Conservation (phyloP, 768 basidiomycete species). For the Vararia minispora region DNA sequence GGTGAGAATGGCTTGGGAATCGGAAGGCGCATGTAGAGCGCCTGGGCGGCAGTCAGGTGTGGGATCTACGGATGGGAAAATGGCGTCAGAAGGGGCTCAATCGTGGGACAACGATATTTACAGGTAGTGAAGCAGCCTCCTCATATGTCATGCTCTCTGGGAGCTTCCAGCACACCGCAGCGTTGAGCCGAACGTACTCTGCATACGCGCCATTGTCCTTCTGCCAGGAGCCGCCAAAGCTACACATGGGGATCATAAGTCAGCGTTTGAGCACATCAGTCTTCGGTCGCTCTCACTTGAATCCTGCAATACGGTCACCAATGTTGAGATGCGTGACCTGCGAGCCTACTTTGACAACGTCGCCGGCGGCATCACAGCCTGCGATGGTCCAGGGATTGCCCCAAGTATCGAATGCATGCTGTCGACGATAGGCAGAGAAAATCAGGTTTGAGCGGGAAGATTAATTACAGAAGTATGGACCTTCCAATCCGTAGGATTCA, state of each 20-base stretch:
- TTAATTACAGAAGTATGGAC: no score
- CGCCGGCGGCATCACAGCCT: conserved; percentile 21
- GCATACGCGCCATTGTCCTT: conserved; percentile 19
- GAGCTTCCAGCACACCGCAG: conserved; percentile 14
- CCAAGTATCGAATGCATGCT: no score
- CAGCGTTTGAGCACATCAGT: conserved; percentile 1
- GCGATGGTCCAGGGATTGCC: conserved; percentile 14
- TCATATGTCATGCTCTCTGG: conserved; percentile 11
- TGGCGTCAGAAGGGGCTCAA: no score
- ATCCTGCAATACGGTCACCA: conserved; percentile 19
- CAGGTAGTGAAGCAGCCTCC: no score
- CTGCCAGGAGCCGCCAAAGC: no score
- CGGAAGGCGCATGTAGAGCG: conserved; percentile 8
- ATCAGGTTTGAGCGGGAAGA: no score
- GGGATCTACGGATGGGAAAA: conserved; percentile 8
- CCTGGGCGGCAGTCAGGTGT: conserved; percentile 7
- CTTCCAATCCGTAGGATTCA: conserved; percentile 17
- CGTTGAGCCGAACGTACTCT: conserved; percentile 18
- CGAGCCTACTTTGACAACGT: conserved; percentile 14
- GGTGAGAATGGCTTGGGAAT: conserved; percentile 1
- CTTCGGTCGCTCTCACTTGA: conserved; percentile 18
- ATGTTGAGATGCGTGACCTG: conserved; percentile 14
- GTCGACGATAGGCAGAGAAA: no score
- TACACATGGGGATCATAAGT: no score
- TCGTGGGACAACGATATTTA: no score